Evolutionary conservation across 495 filamentous ascomycete genomes (phyloP), one percentile per base, ranked within the genome.

Genomic region (Aspergillus sparsus): DNA sequence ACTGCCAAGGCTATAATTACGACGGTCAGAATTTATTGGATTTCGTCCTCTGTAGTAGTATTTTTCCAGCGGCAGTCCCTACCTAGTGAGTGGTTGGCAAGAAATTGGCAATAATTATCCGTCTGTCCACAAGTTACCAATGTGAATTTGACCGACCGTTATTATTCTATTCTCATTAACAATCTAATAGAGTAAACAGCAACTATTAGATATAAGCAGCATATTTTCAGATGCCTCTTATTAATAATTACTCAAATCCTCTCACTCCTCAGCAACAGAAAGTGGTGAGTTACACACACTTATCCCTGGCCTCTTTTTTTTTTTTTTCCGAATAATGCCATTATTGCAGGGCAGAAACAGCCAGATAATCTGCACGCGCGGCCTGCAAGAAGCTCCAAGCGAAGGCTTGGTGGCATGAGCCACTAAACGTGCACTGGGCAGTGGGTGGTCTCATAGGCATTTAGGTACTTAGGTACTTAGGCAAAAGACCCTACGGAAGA

Each of bases 391-490:
- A 52, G 46, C 49, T 57, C 49, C 44, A 45, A 57, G 54, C 62
- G 44, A 65, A 61, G 53, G 18, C 8, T 49, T 47, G 39, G 53
- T 52, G 60, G 60, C 54, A 36, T 27, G 50, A 33, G 55, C 55
- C 46, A 44, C 44, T 44, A 62, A 56, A 55, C 21, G 59, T 53
- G 63, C 63, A 65, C 56, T 62, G 59, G 41, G 59, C 59, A 62
- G 45, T 37, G 37, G 51, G 53, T 50, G 44, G 41, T 55, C 45
- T 61, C 27, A 49, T 34, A 34, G 21, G 34, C 27, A 7, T 16
- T 45, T 44, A 32, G 44, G 7, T 42, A 35, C 21, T 33, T 9
- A 45, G 31, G 46, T 9, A 15, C 39, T 39, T 32, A 34, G 42
- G 13, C 42, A 44, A 39, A 57, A 35, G 55, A 55, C 50, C 55